Conservation (phyloP, 495 filamentous ascomycete species). For the Lindgomyces ingoldianus region DNA sequence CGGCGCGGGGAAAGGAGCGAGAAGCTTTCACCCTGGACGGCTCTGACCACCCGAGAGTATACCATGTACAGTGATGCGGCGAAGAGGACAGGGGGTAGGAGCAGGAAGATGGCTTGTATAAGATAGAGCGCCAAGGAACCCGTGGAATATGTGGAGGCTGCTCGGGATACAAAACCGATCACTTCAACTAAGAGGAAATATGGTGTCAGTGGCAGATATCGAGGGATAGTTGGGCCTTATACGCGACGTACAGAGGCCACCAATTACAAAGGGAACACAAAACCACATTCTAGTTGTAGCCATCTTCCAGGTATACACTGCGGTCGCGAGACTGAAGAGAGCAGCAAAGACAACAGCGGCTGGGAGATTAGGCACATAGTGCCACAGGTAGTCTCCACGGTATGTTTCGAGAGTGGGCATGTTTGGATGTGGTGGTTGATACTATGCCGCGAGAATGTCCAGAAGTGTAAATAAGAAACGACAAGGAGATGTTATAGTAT, state of each 20-base stretch:
- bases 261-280: constrained; percentile 9
- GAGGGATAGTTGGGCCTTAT: neutral
- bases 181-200: constrained; percentile 4
- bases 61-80: constrained; percentile 10
- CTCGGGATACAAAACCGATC: constrained; percentile 5
- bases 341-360: neutral
- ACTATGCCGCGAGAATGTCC: neutral
- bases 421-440: neutral
- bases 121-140: neutral
- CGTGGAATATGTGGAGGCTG: neutral
- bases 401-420: neutral
- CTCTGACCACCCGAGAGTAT: neutral
- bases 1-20: neutral
- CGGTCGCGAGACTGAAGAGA: neutral
- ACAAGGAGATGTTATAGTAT: too few species aligned
- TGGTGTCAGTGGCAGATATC: neutral
- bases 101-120: constrained; percentile 7
- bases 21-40: neutral
- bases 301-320: neutral
- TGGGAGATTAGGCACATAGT: neutral
- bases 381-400: neutral
- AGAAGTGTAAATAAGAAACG: too few species aligned
- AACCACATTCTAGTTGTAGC: constrained; percentile 1
- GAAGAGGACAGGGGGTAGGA: constrained; percentile 13
- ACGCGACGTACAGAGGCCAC: constrained; percentile 1